These are phyloP conservation scores for Candida freyschussii DNA, from an alignment of 1,139 yeast genomes.

Conservation along the genomic window DNA sequence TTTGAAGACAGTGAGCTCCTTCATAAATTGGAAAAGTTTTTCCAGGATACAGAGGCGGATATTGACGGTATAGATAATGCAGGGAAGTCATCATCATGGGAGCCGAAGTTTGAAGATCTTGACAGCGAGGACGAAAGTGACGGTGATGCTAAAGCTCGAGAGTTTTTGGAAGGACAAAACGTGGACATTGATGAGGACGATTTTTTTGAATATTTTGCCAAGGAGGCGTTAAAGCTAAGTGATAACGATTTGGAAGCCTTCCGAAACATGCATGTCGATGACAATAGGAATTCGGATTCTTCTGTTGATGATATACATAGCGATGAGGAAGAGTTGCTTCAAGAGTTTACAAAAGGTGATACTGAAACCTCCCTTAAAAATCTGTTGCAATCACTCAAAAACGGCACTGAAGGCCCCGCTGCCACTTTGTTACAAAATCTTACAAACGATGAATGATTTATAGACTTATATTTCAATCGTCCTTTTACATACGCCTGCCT, in stretches of 20 bases:
- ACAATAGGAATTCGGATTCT: constrained; percentile 22
- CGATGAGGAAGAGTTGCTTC: constrained; percentile 27
- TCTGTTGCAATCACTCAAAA: constrained; percentile 19
- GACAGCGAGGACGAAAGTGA: constrained; percentile 22
- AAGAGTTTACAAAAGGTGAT: constrained; percentile 2
- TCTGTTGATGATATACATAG: constrained; percentile 28
- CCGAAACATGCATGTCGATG: constrained; percentile 20
- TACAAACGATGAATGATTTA: background rate
- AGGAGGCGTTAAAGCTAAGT: constrained; percentile 43
- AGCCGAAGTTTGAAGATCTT: constrained; percentile 17
- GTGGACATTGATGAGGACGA: constrained; percentile 56
- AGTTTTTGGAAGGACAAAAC: constrained; percentile 28
- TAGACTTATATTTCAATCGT: background rate
- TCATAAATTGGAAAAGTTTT: constrained; percentile 23
- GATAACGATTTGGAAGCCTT: constrained; percentile 36
- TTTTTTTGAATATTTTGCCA: constrained; percentile 53
- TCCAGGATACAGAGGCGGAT: constrained; percentile 28
- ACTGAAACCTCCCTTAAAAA: constrained; percentile 7
- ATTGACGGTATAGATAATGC: constrained; percentile 27
- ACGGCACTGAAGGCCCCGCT: constrained; percentile 33
- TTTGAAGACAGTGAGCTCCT: constrained; percentile 20
- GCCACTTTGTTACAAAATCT: constrained; percentile 30
- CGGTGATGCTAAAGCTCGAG: constrained; percentile 23
- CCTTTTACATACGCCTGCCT: constrained; percentile 11
- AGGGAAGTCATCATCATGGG: constrained; percentile 18